Conservation (phyloP, 2,329 filamentous ascomycete species). For the Sordariomycetes sp. region DNA sequence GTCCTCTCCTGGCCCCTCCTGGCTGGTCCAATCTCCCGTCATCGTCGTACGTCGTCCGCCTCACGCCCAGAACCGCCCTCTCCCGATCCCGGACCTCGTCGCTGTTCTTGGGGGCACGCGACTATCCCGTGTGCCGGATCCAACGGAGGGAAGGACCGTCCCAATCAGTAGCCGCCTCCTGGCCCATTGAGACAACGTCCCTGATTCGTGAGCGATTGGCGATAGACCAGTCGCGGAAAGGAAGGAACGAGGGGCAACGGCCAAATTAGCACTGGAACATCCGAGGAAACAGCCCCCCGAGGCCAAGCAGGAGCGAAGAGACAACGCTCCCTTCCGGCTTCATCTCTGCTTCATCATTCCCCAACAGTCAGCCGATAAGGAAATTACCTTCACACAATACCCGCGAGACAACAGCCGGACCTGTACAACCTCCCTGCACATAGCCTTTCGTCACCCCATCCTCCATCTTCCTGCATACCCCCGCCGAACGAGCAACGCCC, state of each 20-base stretch:
- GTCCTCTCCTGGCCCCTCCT: background rate
- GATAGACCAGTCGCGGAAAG: background rate
- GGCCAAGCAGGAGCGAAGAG: background rate
- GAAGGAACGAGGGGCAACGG: background rate
- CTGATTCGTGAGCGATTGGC: background rate
- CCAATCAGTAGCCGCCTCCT: background rate
- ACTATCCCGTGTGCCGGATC: background rate
- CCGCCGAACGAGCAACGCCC: background rate
- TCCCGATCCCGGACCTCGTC: background rate
- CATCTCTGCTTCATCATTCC: background rate
- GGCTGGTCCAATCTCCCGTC: background rate
- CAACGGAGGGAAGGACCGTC: background rate
- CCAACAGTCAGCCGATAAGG: background rate
- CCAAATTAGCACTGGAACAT: background rate
- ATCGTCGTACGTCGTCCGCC: background rate
- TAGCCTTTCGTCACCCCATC: background rate
- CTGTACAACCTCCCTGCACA: background rate
- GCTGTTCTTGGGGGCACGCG: background rate
- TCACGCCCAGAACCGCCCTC: background rate
- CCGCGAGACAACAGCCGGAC: background rate
- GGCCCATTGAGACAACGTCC: background rate
- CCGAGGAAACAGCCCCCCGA: background rate
- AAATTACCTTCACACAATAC: background rate
- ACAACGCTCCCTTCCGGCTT: background rate
- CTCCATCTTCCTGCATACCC: background rate